Percentiles rank a stretch among this genome's conserved stretches.
These are phyloP conservation scores for Cladorrhinum sp. DNA, from an alignment of 2,329 filamentous ascomycete genomes.

Conservation along the genomic window DNA sequence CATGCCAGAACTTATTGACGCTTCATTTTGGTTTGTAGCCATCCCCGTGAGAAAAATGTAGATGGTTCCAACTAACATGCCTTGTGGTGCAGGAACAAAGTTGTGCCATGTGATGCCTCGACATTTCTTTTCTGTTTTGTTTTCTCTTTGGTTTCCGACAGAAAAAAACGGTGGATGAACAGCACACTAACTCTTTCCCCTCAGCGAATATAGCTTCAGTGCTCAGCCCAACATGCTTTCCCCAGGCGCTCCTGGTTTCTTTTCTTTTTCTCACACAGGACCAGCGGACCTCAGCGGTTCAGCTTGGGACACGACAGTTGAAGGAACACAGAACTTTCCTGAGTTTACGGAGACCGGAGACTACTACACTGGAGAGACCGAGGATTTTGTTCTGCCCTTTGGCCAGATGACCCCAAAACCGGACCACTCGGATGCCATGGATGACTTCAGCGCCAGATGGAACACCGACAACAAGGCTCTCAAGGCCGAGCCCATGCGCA, in stretches of 20 bases:
- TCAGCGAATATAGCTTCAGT: slow-evolving; percentile 56
- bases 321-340: slow-evolving; percentile 60
- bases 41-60: slow-evolving; percentile 20
- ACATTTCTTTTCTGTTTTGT: slow-evolving; percentile 34
- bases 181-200: slow-evolving; percentile 52
- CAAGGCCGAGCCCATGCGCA: slow-evolving; percentile 44
- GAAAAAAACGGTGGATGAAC: slow-evolving; percentile 45
- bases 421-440: slow-evolving; percentile 47
- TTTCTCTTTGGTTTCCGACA: slow-evolving; percentile 35
- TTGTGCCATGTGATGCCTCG: slow-evolving; percentile 44
- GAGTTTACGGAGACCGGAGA: slow-evolving; percentile 51
- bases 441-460: slow-evolving; percentile 50
- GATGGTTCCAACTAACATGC: slow-evolving; percentile 35
- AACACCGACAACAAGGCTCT: slow-evolving; percentile 37
- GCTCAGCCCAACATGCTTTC: slow-evolving; percentile 51
- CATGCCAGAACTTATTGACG: slow-evolving; percentile 13
- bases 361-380: slow-evolving; percentile 49
- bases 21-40: slow-evolving; percentile 40
- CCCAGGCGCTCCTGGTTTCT: slow-evolving; percentile 49
- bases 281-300: slow-evolving; percentile 54
- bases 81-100: slow-evolving; percentile 50
- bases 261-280: slow-evolving; percentile 60
- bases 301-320: slow-evolving; percentile 55
- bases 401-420: slow-evolving; percentile 54
- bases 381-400: slow-evolving; percentile 54